Evolutionary conservation across 768 basidiomycete species (phyloP).

Genomic region (Leucocoprinus leucothites): DNA sequence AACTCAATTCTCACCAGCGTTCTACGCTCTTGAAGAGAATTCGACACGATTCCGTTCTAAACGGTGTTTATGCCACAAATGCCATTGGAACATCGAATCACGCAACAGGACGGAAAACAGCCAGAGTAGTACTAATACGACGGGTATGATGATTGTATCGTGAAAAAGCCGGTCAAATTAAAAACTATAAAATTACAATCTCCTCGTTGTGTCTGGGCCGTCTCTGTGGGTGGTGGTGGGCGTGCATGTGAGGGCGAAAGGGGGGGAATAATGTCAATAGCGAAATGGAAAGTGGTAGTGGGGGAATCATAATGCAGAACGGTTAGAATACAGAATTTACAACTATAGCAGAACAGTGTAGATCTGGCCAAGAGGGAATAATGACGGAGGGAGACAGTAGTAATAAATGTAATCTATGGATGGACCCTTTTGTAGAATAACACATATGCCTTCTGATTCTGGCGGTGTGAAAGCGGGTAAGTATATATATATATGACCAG

Average conservation of each 20-base stretch:
- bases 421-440: constrained; percentile 74
- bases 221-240: not conserved
- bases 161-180: constrained; percentile 22
- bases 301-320: constrained; percentile 22
- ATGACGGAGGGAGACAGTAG: not conserved
- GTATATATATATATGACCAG: constrained; percentile 11
- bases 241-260: not conserved
- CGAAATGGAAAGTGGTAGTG: not conserved
- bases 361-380: not conserved
- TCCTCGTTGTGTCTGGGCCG: not conserved
- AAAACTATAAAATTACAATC: constrained; percentile 14
- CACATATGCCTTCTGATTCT: constrained; percentile 70
- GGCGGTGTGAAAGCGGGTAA: constrained; percentile 9
- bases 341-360: constrained; percentile 12
- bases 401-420: constrained; percentile 33
- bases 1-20: constrained; percentile 73
- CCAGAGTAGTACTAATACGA: constrained; percentile 23
- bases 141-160: constrained; percentile 34
- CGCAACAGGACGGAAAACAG: constrained; percentile 18
- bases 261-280: not conserved
- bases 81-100: constrained; percentile 34
- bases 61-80: constrained; percentile 39
- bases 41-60: constrained; percentile 19
- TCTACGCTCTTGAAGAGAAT: constrained; percentile 43
- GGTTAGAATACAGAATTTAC: constrained; percentile 29